Evolutionary conservation across 495 filamentous ascomycete species (phyloP), one percentile per base, ranked within the genome.

Genomic region (Thermothielavioides terrestris): DNA sequence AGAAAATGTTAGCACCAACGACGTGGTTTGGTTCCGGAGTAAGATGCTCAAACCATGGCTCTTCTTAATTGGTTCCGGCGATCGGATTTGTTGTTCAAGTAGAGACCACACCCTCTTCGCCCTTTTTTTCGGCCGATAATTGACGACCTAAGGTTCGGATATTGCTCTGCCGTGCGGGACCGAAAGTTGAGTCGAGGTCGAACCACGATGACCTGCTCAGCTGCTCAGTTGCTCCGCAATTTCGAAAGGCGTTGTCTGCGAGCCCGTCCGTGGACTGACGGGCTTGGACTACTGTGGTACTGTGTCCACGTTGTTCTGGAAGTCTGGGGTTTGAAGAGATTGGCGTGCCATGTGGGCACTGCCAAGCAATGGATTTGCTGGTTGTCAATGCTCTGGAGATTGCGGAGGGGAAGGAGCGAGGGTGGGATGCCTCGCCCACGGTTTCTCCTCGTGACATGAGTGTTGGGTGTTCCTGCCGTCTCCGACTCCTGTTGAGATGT

Each of bases 61-160:
- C 42, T 50, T 41, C 34, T 40, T 56, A 42, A 60, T 62, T 62
- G 57, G 59, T 46, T 42, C 50, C 49, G 39, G 46, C 31, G 40
- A 20, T 36, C 52, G 39, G 17, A 52, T 35, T 58, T 56, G 59
- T 65, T n/a, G n/a, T 65, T 62, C 59, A 60, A 62, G 55, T 49
- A 44, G 25, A 35, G 43, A 30, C 28, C 43, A 48, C 37, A 46
- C 46, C 52, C 46, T 39, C 48, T 42, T 61, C 59, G 59, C 53
- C 54, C 55, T 57, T 65, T n/a, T 56, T 61, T 57, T 65, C 60
- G 62, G 62, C 62, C 60, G 53, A 61, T 63, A 61, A 54, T 63
- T 54, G 45, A 30, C 53, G 57, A 56, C 38, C 38, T 65, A 63
- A 61, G 62, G 53, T 0, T 28, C 35, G 38, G 47, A 58, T 54